Evolutionary conservation across 2,329 filamentous ascomycete genomes (phyloP).

Genomic region (Aspergillus sp.): DNA sequence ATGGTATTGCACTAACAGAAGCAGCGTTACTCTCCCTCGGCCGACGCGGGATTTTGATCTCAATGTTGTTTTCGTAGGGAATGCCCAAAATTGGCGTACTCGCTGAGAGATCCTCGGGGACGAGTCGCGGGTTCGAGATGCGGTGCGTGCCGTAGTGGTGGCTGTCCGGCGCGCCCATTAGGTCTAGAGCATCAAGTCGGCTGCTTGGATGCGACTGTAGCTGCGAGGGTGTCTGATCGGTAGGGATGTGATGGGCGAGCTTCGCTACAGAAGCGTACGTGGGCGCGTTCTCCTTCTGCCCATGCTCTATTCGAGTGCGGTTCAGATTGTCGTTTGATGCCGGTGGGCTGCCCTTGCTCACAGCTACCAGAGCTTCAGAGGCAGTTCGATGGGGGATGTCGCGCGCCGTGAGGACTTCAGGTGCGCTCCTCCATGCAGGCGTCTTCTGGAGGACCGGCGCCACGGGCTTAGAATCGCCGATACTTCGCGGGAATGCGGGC

Average conservation of each 20-base stretch:
- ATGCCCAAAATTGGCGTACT: slow-evolving; percentile 34
- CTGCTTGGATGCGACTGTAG: slow-evolving; percentile 18
- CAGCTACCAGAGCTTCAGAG: slow-evolving; percentile 42
- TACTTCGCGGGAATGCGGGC: slow-evolving; percentile 23
- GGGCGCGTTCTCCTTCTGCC: slow-evolving; percentile 33
- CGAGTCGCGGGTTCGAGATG: slow-evolving; percentile 17
- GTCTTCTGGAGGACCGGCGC: slow-evolving; percentile 34
- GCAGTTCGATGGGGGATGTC: slow-evolving; percentile 39
- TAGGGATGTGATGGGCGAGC: slow-evolving; percentile 22
- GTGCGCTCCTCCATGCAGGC: slow-evolving; percentile 36
- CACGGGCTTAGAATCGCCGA: slow-evolving; percentile 26
- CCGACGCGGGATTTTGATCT: slow-evolving; percentile 34
- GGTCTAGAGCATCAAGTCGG: slow-evolving; percentile 25
- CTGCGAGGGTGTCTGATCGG: slow-evolving; percentile 12
- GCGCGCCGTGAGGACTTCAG: slow-evolving; percentile 23
- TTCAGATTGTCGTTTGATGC: slow-evolving; percentile 17
- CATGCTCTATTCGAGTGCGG: background rate
- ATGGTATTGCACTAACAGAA: slow-evolving; percentile 16
- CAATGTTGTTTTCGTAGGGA: slow-evolving; percentile 41
- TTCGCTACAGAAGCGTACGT: slow-evolving; percentile 42
- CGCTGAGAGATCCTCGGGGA: slow-evolving; percentile 30
- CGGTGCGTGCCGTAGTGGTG: slow-evolving; percentile 30
- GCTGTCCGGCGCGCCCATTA: slow-evolving; percentile 31
- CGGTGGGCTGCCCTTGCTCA: slow-evolving; percentile 44
- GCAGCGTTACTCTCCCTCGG: background rate